Conservation (phyloP, 495 filamentous ascomycete species). For the Evansstolkia leycettana region DNA sequence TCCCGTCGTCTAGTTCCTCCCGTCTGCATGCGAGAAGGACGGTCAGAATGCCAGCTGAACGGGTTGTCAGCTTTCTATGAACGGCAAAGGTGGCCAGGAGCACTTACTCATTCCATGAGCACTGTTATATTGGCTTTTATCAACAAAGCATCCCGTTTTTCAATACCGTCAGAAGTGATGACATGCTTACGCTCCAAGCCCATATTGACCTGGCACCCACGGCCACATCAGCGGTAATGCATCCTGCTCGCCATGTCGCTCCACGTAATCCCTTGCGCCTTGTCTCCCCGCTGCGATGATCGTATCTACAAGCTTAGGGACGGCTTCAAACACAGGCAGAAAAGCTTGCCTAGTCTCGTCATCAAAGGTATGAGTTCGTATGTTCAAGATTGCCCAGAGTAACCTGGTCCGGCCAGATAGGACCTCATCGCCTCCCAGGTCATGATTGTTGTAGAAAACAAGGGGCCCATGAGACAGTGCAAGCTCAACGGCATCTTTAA, state of each 20-base stretch:
- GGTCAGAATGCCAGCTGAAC: slow-evolving; percentile 27
- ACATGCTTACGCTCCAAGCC: slow-evolving; percentile 27
- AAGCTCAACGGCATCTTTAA: slow-evolving; percentile 17
- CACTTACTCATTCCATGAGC: slow-evolving; percentile 23
- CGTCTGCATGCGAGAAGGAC: slow-evolving; percentile 25
- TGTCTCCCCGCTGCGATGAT: slow-evolving; percentile 25
- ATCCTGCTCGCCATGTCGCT: slow-evolving; percentile 17
- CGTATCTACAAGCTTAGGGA: slow-evolving; percentile 19
- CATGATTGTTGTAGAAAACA: slow-evolving; percentile 15
- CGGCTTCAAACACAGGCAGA: slow-evolving; percentile 9
- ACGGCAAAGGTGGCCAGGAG: no score
- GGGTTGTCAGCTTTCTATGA: no score
- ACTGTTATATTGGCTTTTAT: slow-evolving; percentile 3
- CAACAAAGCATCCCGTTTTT: not conserved
- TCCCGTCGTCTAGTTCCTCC: slow-evolving; percentile 12
- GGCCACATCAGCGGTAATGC: slow-evolving; percentile 35
- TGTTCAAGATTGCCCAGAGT: slow-evolving; percentile 28
- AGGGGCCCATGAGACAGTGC: slow-evolving; percentile 22
- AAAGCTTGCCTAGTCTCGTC: slow-evolving; percentile 9
- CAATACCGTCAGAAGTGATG: not conserved
- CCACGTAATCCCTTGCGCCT: slow-evolving; percentile 16
- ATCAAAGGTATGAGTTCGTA: slow-evolving; percentile 14
- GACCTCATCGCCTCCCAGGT: slow-evolving; percentile 30
- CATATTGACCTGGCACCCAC: slow-evolving; percentile 30
- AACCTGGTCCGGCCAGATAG: slow-evolving; percentile 32